These are phyloP conservation scores for Psophocarpus tetragonolobus DNA, from an alignment of 306 rosid genomes.

Conservation along the genomic window DNA sequence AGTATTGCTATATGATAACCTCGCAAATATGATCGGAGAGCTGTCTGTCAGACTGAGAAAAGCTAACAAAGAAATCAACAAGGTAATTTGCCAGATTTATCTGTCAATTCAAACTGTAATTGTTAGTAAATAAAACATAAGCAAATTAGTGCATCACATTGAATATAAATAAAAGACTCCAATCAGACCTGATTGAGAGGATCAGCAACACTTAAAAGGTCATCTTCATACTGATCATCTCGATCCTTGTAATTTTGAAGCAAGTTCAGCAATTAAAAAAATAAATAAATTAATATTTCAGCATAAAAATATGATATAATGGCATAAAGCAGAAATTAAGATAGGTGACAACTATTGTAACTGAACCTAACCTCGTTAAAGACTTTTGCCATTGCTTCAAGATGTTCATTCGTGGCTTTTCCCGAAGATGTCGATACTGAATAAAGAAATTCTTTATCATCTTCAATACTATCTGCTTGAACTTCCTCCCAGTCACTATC, in stretches of 20 bases:
- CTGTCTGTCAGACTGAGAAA: constrained; percentile 62
- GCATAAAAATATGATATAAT: constrained; percentile 9
- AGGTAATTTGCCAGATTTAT: constrained; percentile 74
- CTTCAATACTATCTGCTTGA: constrained; percentile 49
- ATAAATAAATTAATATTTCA: not conserved
- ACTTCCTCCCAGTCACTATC: constrained; percentile 97
- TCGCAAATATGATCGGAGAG: constrained; percentile 63
- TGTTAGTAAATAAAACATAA: not conserved
- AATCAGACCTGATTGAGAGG: constrained; percentile 80
- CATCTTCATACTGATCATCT: constrained; percentile 77
- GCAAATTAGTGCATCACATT: not conserved
- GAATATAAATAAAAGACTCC: not conserved
- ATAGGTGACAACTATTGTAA: not conserved
- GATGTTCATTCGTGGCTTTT: constrained; percentile 71
- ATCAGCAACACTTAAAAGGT: constrained; percentile 68
- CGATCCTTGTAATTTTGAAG: constrained; percentile 60
- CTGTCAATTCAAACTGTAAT: constrained; percentile 44
- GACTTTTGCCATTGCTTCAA: constrained; percentile 81
- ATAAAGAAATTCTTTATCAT: constrained; percentile 56
- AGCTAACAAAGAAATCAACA: constrained; percentile 64
- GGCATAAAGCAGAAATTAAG: not conserved
- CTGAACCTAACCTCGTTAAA: constrained; percentile 66
- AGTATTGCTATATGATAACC: constrained; percentile 48
- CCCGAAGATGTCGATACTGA: constrained; percentile 51
- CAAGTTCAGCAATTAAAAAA: constrained; percentile 34